These are phyloP conservation scores for Phytophthora quininea DNA, from an alignment of 352 stramenopile species.

Conservation along the genomic window DNA sequence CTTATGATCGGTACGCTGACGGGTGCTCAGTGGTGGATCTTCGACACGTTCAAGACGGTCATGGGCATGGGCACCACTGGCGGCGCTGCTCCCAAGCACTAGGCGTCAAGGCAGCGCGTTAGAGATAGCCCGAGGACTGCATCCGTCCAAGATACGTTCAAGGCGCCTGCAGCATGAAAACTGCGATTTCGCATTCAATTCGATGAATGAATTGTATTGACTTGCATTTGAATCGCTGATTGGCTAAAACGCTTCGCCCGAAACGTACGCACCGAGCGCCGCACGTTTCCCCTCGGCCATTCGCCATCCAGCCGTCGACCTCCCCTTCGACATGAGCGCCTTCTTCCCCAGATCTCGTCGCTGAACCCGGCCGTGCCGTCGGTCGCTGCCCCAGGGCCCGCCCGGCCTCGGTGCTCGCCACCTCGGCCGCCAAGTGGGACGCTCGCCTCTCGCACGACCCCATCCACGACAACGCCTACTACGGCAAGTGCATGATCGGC, in stretches of 20 bases:
- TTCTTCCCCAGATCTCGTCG: slow-evolving; percentile 82
- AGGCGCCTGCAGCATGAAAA: too few relatives aligned
- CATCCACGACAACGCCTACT: slow-evolving; percentile 91
- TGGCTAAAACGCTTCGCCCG: too few relatives aligned
- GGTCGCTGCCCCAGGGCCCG: slow-evolving; percentile 37
- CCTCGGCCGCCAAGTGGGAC: slow-evolving; percentile 84
- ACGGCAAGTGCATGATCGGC: slow-evolving; percentile 94
- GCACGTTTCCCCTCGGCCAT: slow-evolving; percentile 41
- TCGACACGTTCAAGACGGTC: slow-evolving; percentile 92
- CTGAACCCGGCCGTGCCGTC: slow-evolving; percentile 67
- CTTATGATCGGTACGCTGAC: slow-evolving; percentile 95
- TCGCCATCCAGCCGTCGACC: slow-evolving; percentile 70
- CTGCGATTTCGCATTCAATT: too few relatives aligned
- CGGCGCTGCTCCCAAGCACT: slow-evolving; percentile 52
- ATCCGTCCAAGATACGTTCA: too few relatives aligned
- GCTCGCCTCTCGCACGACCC: slow-evolving; percentile 79
- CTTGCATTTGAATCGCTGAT: too few relatives aligned
- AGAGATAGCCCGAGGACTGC: not conserved
- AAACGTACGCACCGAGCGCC: too few relatives aligned
- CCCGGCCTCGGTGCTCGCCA: slow-evolving; percentile 62
- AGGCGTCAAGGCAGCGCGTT: slow-evolving; percentile 16
- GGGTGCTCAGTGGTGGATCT: slow-evolving; percentile 95
- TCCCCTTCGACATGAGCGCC: slow-evolving; percentile 55
- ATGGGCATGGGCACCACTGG: slow-evolving; percentile 88
- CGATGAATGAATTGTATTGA: too few relatives aligned